Conservation (phyloP, 805 yeast genomes). For the Hanseniaspora guilliermondii region DNA sequence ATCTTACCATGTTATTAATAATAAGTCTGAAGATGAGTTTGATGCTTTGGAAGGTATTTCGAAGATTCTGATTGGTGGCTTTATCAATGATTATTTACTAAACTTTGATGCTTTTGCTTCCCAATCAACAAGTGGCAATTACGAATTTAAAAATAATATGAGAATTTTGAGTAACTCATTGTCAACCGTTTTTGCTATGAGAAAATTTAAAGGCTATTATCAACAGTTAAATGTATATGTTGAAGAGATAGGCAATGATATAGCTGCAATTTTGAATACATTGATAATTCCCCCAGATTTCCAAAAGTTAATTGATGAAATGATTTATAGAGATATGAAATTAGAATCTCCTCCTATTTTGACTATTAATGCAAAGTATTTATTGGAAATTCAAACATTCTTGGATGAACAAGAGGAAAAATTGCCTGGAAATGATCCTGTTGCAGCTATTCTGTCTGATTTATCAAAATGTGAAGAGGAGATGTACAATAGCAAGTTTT, state of each 20-base stretch:
- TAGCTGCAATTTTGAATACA: slow-evolving; percentile 21
- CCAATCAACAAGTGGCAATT: not conserved
- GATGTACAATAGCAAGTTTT: slow-evolving; percentile 16
- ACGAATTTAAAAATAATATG: slow-evolving; percentile 17
- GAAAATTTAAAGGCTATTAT: slow-evolving; percentile 22
- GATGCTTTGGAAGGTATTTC: slow-evolving; percentile 55
- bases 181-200: slow-evolving; percentile 22
- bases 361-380: slow-evolving; percentile 35
- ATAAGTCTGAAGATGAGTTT: slow-evolving; percentile 44
- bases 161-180: slow-evolving; percentile 18
- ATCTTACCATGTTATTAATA: slow-evolving; percentile 31
- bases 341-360: slow-evolving; percentile 30
- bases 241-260: slow-evolving; percentile 22
- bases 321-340: slow-evolving; percentile 26
- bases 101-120: slow-evolving; percentile 22
- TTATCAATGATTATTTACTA: slow-evolving; percentile 20
- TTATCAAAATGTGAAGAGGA: slow-evolving; percentile 28
- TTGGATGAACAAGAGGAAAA: slow-evolving; percentile 33
- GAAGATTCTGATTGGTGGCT: slow-evolving; percentile 22
- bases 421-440: slow-evolving; percentile 44
- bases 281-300: slow-evolving; percentile 24
- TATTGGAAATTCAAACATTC: slow-evolving; percentile 35
- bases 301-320: slow-evolving; percentile 22
- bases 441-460: slow-evolving; percentile 34
- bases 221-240: slow-evolving; percentile 28